A percentile compares a stretch with the other conserved stretches of the same genome.
Evolutionary conservation across 2,329 filamentous ascomycete genomes (phyloP).

Genomic region (Curvularia eragrostidis): DNA sequence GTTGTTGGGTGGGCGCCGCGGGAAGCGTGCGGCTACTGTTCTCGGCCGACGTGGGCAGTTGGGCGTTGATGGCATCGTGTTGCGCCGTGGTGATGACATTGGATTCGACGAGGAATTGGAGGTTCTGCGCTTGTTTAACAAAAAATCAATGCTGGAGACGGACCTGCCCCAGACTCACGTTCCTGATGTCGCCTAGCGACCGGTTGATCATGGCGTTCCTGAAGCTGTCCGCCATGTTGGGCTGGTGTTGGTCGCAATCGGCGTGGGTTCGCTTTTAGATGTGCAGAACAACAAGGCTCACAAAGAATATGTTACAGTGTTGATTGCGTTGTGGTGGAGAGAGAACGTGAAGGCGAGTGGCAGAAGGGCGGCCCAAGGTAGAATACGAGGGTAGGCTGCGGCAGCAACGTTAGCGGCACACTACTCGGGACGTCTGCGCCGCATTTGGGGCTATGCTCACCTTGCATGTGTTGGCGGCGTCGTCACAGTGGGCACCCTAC

Average conservation of each 20-base stretch:
- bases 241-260: not conserved
- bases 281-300: not conserved
- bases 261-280: not conserved
- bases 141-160: not conserved
- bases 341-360: constrained; percentile 11
- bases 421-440: constrained; percentile 24
- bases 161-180: constrained; percentile 60
- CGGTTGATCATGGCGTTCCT: constrained; percentile 73
- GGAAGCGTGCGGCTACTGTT: constrained; percentile 56
- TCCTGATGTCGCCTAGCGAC: constrained; percentile 86
- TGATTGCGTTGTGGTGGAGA: not conserved
- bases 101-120: constrained; percentile 85
- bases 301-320: not conserved
- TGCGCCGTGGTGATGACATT: constrained; percentile 77
- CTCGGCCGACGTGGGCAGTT: constrained; percentile 78
- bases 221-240: constrained; percentile 53
- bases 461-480: not conserved
- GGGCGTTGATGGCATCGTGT: constrained; percentile 75
- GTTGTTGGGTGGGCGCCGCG: constrained; percentile 42
- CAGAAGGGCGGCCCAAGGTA: constrained; percentile 7
- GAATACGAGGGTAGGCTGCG: constrained; percentile 16
- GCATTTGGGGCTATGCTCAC: constrained; percentile 29
- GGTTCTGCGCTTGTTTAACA: constrained; percentile 70
- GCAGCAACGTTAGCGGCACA: constrained; percentile 17
- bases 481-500: constrained; percentile 2